Base-by-base conservation (phyloP, 805 yeast species). In the Cyberlindnera xishuangbannaensis region DNA sequence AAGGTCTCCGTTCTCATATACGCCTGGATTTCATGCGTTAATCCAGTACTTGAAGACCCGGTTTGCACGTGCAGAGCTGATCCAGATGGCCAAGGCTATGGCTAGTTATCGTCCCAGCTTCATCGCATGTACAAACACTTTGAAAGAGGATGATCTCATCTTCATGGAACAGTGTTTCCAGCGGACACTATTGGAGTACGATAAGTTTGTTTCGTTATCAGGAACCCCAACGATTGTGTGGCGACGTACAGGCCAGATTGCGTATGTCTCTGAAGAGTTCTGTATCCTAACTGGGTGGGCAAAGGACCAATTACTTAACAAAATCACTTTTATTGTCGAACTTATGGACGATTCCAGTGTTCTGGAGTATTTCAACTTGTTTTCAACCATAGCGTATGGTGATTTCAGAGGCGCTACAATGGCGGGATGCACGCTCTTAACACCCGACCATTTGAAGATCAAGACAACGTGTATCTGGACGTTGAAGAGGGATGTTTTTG, bases 151-250 rank as follows among this genome's bases (percentile, higher is more conserved):
- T 26, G 98, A 90, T 56, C 67, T 88, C 58, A 83, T 90, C 3
- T 90, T 90, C 52, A 86, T 92, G 82, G 98, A 90, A 54, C 95
- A 90, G 61, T 84, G 95, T 48, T 90, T 88, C 61, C 97, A 90
- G 58, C 65, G 98, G 28, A 87, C 97, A 0, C 62, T 90, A 23
- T 62, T 90, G 27, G 95, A 94, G 40, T 90, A 87, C 55, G 88
- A 86, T 40, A 83, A 80, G 55, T 83, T 84, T 54, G 82, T 92
- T 25, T 69, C 77, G 15, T 76, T 83, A 15, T 76, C 86, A 21
- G 97, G 97, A 1, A 90, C 97, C 0, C 97, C 97, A 2, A 87
- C 96, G 0, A 73, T 90, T 15, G 90, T 87, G 4, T 90, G 97
- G 97, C 67, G 98, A 45, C 69, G 97, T 33, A 87, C 96, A 2